These are phyloP conservation scores for Symbiodinium natans DNA, from an alignment of 73 alveolate genomes.

Conservation along the genomic window DNA sequence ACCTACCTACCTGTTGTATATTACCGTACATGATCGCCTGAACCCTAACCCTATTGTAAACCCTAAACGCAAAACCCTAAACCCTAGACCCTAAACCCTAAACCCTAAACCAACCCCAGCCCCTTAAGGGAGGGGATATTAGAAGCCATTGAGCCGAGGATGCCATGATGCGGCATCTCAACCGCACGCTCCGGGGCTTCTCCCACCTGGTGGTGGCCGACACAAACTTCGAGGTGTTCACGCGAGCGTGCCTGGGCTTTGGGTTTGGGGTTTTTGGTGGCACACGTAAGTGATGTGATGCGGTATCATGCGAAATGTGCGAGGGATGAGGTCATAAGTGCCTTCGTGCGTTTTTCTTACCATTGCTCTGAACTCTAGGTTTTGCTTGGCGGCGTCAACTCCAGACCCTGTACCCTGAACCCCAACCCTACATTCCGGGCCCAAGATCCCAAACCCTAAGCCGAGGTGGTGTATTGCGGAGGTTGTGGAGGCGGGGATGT, in stretches of 20 bases:
- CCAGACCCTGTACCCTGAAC: no score
- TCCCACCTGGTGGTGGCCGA: constrained; percentile 57
- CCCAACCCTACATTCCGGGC: no score
- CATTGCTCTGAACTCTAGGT: no score
- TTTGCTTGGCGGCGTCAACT: no score
- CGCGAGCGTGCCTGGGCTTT: constrained; percentile 36
- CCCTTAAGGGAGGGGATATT: background rate
- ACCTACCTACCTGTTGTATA: no score
- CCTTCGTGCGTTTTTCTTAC: no score
- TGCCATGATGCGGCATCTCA: constrained; percentile 66
- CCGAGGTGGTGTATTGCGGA: constrained; percentile 76
- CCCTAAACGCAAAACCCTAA: background rate
- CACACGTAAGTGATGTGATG: no score
- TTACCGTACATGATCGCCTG: no score
- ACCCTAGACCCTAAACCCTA: background rate
- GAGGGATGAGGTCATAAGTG: no score
- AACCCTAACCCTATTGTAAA: no score
- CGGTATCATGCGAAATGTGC: no score
- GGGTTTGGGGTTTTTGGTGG: background rate
- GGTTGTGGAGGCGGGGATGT: constrained; percentile 39
- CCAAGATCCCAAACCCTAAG: background rate
- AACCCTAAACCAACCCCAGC: no score
- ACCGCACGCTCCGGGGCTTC: constrained; percentile 11
- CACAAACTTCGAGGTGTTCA: constrained; percentile 19
- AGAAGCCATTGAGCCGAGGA: constrained; percentile 3